Percentiles rank a stretch among this genome's conserved stretches.
Evolutionary conservation across 305 asterid genomes (phyloP).

Genomic region (Vinca major): DNA sequence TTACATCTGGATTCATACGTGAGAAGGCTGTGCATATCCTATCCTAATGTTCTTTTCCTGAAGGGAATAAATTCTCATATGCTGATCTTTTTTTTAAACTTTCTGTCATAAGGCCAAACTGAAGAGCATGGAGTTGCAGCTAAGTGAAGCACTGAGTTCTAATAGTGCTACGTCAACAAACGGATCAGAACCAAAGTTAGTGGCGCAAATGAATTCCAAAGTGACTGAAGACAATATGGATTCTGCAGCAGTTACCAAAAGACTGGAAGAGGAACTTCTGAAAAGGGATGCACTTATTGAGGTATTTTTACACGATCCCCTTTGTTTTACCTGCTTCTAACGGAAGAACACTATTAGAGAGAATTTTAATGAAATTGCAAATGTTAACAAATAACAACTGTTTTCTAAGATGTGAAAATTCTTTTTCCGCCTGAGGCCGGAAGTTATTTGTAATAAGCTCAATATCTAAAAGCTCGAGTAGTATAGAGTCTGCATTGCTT

Average conservation of each 20-base stretch:
- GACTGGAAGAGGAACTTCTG: slow-evolving; percentile 93
- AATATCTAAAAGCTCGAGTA: slow-evolving; percentile 2
- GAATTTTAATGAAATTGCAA: neutral
- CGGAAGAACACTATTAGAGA: neutral
- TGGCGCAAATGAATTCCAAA: slow-evolving; percentile 34
- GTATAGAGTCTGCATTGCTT: neutral
- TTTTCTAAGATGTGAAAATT: neutral
- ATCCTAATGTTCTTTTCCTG: neutral
- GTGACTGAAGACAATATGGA: slow-evolving; percentile 46
- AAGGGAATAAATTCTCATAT: neutral
- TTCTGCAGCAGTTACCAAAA: slow-evolving; percentile 73
- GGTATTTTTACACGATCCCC: slow-evolving; percentile 33
- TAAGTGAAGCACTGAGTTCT: slow-evolving; percentile 54
- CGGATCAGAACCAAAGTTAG: slow-evolving; percentile 39
- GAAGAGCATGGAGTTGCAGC: slow-evolving; percentile 59
- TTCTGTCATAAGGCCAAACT: slow-evolving; percentile 49
- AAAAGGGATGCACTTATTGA: slow-evolving; percentile 96
- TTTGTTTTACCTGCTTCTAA: neutral
- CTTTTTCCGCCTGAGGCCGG: neutral
- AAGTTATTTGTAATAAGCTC: neutral
- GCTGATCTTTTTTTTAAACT: neutral
- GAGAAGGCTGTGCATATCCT: neutral
- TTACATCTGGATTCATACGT: slow-evolving; percentile 1
- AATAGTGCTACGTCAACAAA: slow-evolving; percentile 36
- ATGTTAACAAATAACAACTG: neutral